Evolutionary conservation across 2,329 filamentous ascomycete species (phyloP), one percentile per base, ranked within the genome.

Genomic region (Colletotrichum godetiae): DNA sequence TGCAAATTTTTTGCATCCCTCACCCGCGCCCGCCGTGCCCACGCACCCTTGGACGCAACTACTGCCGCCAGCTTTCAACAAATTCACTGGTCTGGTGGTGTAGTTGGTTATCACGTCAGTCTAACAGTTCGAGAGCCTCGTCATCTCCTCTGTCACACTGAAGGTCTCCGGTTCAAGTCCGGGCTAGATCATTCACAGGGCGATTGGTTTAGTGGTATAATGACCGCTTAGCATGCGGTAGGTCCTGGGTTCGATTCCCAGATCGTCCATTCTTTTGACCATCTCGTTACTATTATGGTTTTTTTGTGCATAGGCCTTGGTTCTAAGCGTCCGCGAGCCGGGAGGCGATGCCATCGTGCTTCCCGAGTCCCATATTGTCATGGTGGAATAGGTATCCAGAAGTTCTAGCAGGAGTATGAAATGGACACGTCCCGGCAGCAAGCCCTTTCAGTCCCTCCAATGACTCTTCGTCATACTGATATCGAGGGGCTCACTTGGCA

Each of bases 31-130:
- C 4, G 3, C 1, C 4, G 3, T 1, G 2, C 12, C 6, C 12
- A 3, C n/a, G 19, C 52, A 22, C 13, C 1, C 3, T 53, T 65
- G 29, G 6, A 1, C 5, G 5, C 19, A 33, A 4, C 52, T 7
- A 22, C 4, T 1, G 46, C 1, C 11, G 1, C 1, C 0, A 0
- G 6, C 8, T 0, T 1, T 5, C 60, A 70, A 70, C 60, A 73
- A 65, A 3, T 13, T 27, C 22, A 42, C 5, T 65, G 70, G 67
- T 73, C 68, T 73, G 85, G 87, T 69, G 83, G 80, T 80, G 79
- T 80, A 81, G 84, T 85, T 85, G 84, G 83, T 85, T 84, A 85
- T 85, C 84, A 85, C 84, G 81, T 85, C 82, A 84, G 83, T 85
- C 82, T 85, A 85, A 85, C 83, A 80, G 29, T 3, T 6, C n/a